phyloP scores from a whole-genome alignment of 2,329 filamentous ascomycete species.

The Phyllosticta citribraziliensis region DNA sequence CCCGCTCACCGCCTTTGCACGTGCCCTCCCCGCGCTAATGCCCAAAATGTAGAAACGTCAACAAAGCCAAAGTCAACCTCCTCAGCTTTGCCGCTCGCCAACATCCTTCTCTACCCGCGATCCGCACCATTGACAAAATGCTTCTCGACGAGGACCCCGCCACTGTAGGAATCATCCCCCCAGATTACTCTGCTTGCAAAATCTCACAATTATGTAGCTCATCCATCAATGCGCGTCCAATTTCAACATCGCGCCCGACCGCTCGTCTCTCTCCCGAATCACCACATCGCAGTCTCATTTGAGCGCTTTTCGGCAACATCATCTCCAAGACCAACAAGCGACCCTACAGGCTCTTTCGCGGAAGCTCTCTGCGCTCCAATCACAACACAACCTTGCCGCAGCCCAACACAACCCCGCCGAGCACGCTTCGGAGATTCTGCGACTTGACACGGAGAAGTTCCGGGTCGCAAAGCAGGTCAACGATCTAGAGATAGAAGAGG shows the following conservation, averaged over 20 bases:
- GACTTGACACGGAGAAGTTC: conserved; percentile 89
- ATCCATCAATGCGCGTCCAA: conserved; percentile 86
- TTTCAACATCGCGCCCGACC: conserved; percentile 91
- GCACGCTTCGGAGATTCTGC: conserved; percentile 75
- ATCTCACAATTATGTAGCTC: conserved; percentile 45
- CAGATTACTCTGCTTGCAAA: conserved; percentile 11
- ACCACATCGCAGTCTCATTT: conserved; percentile 74
- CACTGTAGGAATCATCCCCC: conserved; percentile 46
- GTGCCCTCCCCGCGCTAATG: conserved; percentile 1
- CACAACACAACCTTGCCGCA: conserved; percentile 69
- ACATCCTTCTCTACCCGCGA: not conserved
- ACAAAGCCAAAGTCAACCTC: not conserved
- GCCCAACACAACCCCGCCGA: conserved; percentile 64
- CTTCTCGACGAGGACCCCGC: conserved; percentile 90
- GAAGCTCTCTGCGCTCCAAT: conserved; percentile 61
- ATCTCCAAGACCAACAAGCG: conserved; percentile 13
- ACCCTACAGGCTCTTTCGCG: conserved; percentile 54
- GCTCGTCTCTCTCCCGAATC: conserved; percentile 71
- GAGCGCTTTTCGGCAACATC: conserved; percentile 68
- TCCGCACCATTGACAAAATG: conserved; percentile 48
- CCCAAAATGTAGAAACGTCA: conserved; percentile 5
- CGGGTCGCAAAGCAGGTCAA: conserved; percentile 83
- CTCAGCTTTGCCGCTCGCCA: not conserved
- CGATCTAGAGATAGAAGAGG: conserved; percentile 89
- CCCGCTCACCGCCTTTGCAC: not conserved